Base-by-base conservation (phyloP, 2,329 filamentous ascomycete species). In the Leptosphaerulina australis region DNA sequence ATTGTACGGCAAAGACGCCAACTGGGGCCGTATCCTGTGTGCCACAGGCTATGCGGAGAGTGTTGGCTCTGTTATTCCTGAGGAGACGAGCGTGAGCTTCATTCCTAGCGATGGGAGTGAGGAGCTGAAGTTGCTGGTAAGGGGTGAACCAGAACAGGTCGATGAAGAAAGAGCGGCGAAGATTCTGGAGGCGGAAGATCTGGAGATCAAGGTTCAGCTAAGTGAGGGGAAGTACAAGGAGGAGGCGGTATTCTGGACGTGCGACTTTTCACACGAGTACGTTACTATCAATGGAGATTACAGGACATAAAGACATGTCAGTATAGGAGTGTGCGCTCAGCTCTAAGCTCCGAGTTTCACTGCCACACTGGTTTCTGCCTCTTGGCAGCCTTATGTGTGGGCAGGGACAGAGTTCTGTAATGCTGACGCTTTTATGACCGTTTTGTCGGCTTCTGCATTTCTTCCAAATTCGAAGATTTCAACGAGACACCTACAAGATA, bases 1-100 rank as follows among this genome's bases (percentile, higher is more conserved):
- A 0, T 80, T 99, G 30, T 99, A 99, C 74, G 94, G 94, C 59
- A 91, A 91, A 72, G 94, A 99, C 71, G 94, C 94, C 14, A 99
- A 99, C 79, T 99, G 94, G 94, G 94, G 94, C 25, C 91, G 94
- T 45, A 96, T 99, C 56, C 82, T 97, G 21, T 97, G 94, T 72
- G 93, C 94, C 0, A 91, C 92, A 4, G 94, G 94, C 3, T 97
- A 97, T 70, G 79, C 83, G 0, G 80, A 81, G 51, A 83, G 86
- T 1, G 84, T 88, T 1, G 77, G 80, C 1, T 83, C 84, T 35
- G 83, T 94, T 43, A 75, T 83, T 0, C 87, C 88, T 0, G 82
- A 86, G 57, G 82, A 82, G 67, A 93, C 88, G 1, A 90, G 81
- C 60, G 90, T 94, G 18, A 90, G 87, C 5, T 93, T 94, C 69